A percentile compares a stretch with the other conserved stretches of the same genome.
phyloP scores from a whole-genome alignment of 2,329 filamentous ascomycete genomes.

The Ophiostoma piceae region DNA sequence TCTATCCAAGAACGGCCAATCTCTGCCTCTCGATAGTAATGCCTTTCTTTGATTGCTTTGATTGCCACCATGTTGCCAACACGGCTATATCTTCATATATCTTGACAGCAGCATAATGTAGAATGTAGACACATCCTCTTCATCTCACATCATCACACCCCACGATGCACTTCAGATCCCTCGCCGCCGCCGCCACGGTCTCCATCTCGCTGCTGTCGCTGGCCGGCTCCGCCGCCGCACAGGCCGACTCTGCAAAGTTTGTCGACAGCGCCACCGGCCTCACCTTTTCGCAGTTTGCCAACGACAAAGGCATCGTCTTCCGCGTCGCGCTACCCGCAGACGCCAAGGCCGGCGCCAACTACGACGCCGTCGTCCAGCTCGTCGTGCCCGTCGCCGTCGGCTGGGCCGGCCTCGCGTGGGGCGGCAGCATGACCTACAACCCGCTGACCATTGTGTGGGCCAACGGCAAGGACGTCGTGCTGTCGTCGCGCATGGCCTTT shows the following conservation, averaged over 20 bases:
- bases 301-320: constrained; percentile 36
- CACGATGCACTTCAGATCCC: background rate
- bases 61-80: background rate
- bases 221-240: constrained; percentile 20
- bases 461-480: constrained; percentile 39
- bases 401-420: constrained; percentile 47
- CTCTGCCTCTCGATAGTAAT: background rate
- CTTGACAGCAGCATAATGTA: background rate
- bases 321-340: constrained; percentile 37
- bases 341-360: constrained; percentile 30
- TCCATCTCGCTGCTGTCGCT: background rate
- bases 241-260: constrained; percentile 35
- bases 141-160: background rate
- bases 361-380: constrained; percentile 39
- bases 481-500: constrained; percentile 42
- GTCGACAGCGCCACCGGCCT: constrained; percentile 39
- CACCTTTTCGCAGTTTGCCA: constrained; percentile 41
- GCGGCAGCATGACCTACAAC: constrained; percentile 46
- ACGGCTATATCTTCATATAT: background rate
- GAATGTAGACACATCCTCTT: background rate
- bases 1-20: background rate
- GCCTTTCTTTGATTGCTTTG: background rate
- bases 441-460: constrained; percentile 44
- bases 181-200: background rate
- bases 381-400: constrained; percentile 41